These are phyloP conservation scores for Fusarium napiforme DNA, from an alignment of 2,329 filamentous ascomycete species.

Conservation along the genomic window DNA sequence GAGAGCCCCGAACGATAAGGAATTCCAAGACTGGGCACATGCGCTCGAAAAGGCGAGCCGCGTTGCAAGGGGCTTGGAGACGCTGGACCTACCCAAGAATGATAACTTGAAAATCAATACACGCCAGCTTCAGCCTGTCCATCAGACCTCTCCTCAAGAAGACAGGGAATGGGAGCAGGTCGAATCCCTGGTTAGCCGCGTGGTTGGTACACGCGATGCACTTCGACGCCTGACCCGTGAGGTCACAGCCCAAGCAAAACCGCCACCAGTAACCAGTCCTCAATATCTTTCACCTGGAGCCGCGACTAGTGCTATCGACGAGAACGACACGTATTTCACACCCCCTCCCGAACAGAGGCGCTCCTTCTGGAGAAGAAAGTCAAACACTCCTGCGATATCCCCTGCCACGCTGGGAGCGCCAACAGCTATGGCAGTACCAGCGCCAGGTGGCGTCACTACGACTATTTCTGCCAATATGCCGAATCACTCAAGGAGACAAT, in stretches of 20 bases:
- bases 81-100: slow-evolving; percentile 41
- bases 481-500: slow-evolving; percentile 50
- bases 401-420: slow-evolving; percentile 55
- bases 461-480: slow-evolving; percentile 47
- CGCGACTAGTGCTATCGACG: slow-evolving; percentile 57
- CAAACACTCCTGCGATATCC: slow-evolving; percentile 64
- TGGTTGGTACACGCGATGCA: slow-evolving; percentile 89
- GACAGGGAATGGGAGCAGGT: slow-evolving; percentile 89
- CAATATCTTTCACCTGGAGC: slow-evolving; percentile 56
- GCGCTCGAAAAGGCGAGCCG: slow-evolving; percentile 86
- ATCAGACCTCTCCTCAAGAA: slow-evolving; percentile 63
- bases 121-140: slow-evolving; percentile 41
- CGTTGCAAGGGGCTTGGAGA: slow-evolving; percentile 66
- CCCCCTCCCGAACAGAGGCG: slow-evolving; percentile 59
- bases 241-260: slow-evolving; percentile 67
- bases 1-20: slow-evolving; percentile 80
- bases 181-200: slow-evolving; percentile 84
- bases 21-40: slow-evolving; percentile 88
- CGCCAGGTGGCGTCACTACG: slow-evolving; percentile 51
- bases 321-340: slow-evolving; percentile 68
- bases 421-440: slow-evolving; percentile 55
- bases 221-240: slow-evolving; percentile 87
- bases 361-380: slow-evolving; percentile 93
- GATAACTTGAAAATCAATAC: slow-evolving; percentile 45
- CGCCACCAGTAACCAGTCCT: slow-evolving; percentile 37